Conservation (phyloP, 2,329 filamentous ascomycete species). For the Aureobasidium sp. region DNA sequence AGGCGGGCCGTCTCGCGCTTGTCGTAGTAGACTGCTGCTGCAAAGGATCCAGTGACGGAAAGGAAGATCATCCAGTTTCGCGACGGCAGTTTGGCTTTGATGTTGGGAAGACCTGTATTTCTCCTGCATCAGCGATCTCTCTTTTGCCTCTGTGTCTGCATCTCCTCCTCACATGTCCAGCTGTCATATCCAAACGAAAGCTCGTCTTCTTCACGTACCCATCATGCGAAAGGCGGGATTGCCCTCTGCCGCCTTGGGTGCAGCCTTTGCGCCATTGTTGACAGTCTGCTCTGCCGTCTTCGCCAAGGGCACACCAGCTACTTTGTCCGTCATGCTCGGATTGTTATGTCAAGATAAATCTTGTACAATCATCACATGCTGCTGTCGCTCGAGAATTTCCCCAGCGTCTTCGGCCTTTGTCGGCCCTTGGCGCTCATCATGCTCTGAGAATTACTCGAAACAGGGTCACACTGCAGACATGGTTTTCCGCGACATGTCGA, state of each 20-base stretch:
- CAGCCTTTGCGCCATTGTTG: not conserved
- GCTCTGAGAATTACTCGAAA: not conserved
- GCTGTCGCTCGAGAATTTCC: slow-evolving; percentile 10
- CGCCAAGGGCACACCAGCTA: not conserved
- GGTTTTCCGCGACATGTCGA: not conserved
- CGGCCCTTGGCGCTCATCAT: not conserved
- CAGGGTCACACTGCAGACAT: not conserved
- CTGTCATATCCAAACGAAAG: not conserved
- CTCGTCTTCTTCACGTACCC: slow-evolving; percentile 31
- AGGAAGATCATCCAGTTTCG: slow-evolving; percentile 98
- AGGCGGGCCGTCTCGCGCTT: slow-evolving; percentile 79
- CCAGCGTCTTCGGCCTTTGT: not conserved
- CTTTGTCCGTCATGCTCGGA: not conserved
- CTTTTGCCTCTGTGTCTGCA: not conserved
- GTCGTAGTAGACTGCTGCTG: slow-evolving; percentile 81
- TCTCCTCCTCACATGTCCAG: not conserved
- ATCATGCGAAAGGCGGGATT: slow-evolving; percentile 74
- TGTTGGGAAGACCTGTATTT: slow-evolving; percentile 66
- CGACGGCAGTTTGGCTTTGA: slow-evolving; percentile 79
- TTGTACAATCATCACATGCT: not conserved
- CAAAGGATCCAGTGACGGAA: slow-evolving; percentile 67
- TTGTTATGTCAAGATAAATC: not conserved
- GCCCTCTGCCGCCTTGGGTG: slow-evolving; percentile 33
- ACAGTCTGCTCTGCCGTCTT: slow-evolving; percentile 6
- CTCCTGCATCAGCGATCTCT: not conserved